Percentiles rank a stretch among this genome's conserved stretches.
Evolutionary conservation across 2,329 filamentous ascomycete species (phyloP).

Genomic region (Exophiala oligosperma): DNA sequence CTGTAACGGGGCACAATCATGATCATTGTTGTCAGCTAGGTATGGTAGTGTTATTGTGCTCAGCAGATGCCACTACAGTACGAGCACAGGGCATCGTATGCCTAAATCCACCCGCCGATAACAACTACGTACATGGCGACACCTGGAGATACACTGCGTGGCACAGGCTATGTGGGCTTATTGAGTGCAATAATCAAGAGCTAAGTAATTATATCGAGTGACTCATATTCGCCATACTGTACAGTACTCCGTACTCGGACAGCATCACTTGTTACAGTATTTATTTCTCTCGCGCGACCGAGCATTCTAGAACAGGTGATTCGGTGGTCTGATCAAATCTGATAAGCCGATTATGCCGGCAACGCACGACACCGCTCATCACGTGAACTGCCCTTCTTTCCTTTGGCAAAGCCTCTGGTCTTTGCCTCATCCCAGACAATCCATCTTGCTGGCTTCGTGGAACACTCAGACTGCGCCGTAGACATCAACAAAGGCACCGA

Average conservation of each 20-base stretch:
- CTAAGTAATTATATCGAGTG: too few species aligned
- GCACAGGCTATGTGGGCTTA: neutral
- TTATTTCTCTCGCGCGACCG: neutral
- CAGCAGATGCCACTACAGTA: too few species aligned
- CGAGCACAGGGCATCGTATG: too few species aligned
- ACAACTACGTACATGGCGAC: neutral
- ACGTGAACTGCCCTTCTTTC: constrained; percentile 8
- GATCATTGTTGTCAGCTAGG: too few species aligned
- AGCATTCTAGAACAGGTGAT: neutral
- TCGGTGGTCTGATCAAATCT: neutral
- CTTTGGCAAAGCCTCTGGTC: too few species aligned
- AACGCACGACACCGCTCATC: neutral
- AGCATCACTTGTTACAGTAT: neutral
- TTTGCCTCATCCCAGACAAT: too few species aligned
- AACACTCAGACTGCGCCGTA: neutral
- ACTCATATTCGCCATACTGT: neutral
- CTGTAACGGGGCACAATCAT: too few species aligned
- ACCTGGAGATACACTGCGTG: neutral
- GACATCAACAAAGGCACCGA: neutral
- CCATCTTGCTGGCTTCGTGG: too few species aligned
- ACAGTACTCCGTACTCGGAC: neutral
- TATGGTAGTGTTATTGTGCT: too few species aligned
- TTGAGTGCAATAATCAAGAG: too few species aligned
- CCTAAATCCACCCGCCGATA: neutral
- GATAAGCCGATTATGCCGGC: neutral